Base-by-base conservation (phyloP, 805 yeast genomes). In the Crinitomyces ghanaensis region DNA sequence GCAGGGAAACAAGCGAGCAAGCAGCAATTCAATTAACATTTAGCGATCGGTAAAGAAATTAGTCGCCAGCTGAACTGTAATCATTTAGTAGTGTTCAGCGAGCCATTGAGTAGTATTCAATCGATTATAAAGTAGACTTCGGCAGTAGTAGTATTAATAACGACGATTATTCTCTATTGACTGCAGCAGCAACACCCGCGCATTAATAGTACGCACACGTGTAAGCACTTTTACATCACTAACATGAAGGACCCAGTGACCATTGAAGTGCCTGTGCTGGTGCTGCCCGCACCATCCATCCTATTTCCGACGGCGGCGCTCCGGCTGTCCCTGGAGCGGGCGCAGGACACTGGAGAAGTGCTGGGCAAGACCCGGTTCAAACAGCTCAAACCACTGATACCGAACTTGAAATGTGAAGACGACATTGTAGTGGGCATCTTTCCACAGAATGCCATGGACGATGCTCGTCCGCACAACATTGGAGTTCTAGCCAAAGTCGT, bases 401-500 rank as follows among this genome's bases (percentile, higher is more conserved):
- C n/a, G n/a, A 30, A 29, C 12, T 16, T 34, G 21, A 34, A 34
- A 23, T 34, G 33, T 9, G 25, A 33, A 14, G 9, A 30, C 16
- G 37, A 34, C n/a, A 19, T 34, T 15, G 19, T 34, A 12, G 14
- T 34, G 3, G 37, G 37, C 8, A 33, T 34, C n/a, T 11, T 34
- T 11, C 37, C 37, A 2, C 29, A 30, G n/a, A 25, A 26, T 14
- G 19, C 18, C 6, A 26, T 23, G n/a, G 34, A 24, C 16, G 35
- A 33, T 19, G 36, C 30, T 5, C 19, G n/a, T 11, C 35, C 35
- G 6, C 33, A 38, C 11, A 26, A 34, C 16, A 31, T 42, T 6
- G 53, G 50, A 3, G 42, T 49, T 6, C 30, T 49, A 2, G 50
- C 51, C 12, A 29, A 41, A 15, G 41, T 48, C 5, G 34, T 41